Conservation (phyloP, 495 filamentous ascomycete genomes). For the Tirmania nivea region DNA sequence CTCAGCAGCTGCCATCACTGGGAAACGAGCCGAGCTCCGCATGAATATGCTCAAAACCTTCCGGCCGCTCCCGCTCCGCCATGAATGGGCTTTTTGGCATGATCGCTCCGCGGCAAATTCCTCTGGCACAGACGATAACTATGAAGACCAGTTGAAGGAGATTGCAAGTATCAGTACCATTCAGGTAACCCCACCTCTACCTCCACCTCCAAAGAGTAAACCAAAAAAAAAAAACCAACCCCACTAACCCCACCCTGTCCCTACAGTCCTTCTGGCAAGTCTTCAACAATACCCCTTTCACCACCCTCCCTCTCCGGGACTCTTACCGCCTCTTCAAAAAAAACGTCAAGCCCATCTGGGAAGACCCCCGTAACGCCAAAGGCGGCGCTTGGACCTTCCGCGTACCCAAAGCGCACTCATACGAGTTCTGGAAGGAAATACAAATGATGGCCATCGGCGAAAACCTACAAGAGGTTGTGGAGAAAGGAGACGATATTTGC, state of each 20-base stretch:
- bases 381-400: slow-evolving; percentile 79
- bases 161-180: slow-evolving; percentile 19
- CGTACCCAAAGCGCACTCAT: slow-evolving; percentile 47
- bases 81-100: slow-evolving; percentile 21
- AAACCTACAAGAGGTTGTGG: slow-evolving; percentile 52
- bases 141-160: slow-evolving; percentile 19
- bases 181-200: slow-evolving; percentile 6
- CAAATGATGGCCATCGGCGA: slow-evolving; percentile 69
- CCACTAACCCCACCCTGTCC: too few relatives aligned
- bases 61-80: slow-evolving; percentile 16
- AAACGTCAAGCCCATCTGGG: slow-evolving; percentile 71
- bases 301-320: slow-evolving; percentile 55
- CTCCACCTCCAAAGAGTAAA: not conserved
- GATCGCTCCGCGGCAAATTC: slow-evolving; percentile 14
- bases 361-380: slow-evolving; percentile 59
- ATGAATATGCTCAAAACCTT: slow-evolving; percentile 20
- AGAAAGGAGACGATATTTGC: slow-evolving; percentile 59
- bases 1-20: not conserved
- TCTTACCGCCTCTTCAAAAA: slow-evolving; percentile 74
- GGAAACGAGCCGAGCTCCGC: slow-evolving; percentile 15
- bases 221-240: not conserved
- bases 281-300: slow-evolving; percentile 68
- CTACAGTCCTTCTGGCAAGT: slow-evolving; percentile 69
- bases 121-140: slow-evolving; percentile 10
- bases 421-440: slow-evolving; percentile 60